Conservation (phyloP, 139 green algal genomes). For the Chlamydomonas schloesseri region DNA sequence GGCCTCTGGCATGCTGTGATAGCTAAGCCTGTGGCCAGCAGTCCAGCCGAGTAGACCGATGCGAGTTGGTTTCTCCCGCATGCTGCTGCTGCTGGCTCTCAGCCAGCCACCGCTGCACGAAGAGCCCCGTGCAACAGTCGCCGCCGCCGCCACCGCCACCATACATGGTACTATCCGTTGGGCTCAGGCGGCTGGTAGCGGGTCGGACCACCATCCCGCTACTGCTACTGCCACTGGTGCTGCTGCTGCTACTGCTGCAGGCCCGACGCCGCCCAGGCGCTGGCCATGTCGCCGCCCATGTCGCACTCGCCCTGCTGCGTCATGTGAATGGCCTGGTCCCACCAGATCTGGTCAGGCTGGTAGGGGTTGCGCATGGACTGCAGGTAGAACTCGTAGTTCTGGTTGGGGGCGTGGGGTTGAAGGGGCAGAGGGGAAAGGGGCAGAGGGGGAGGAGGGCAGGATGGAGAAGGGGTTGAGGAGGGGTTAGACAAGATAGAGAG, state of each 20-base stretch:
- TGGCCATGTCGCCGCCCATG: conserved; percentile 11
- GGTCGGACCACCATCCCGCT: too few relatives aligned
- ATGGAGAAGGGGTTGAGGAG: too few relatives aligned
- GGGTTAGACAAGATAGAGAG: not conserved
- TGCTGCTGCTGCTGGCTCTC: too few relatives aligned
- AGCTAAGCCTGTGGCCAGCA: too few relatives aligned
- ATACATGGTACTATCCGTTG: too few relatives aligned
- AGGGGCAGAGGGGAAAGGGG: not conserved
- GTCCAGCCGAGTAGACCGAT: too few relatives aligned
- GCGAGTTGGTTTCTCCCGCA: too few relatives aligned
- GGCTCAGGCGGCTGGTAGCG: too few relatives aligned
- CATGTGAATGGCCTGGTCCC: not conserved
- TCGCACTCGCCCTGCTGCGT: conserved; percentile 2
- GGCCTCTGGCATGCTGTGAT: too few relatives aligned
- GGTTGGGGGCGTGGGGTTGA: not conserved
- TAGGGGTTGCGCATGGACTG: not conserved
- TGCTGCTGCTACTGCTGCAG: not conserved
- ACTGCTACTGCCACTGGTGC: not conserved
- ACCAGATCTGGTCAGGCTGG: not conserved
- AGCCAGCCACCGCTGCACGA: too few relatives aligned
- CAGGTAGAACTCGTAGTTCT: conserved; percentile 1
- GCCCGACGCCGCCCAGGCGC: not conserved
- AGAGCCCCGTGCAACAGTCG: too few relatives aligned
- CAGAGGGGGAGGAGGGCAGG: not conserved
- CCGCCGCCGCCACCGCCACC: too few relatives aligned